Percentiles rank a stretch among this genome's conserved stretches.
phyloP scores from a whole-genome alignment of 257 asterid species.

The Petunia axillaris region DNA sequence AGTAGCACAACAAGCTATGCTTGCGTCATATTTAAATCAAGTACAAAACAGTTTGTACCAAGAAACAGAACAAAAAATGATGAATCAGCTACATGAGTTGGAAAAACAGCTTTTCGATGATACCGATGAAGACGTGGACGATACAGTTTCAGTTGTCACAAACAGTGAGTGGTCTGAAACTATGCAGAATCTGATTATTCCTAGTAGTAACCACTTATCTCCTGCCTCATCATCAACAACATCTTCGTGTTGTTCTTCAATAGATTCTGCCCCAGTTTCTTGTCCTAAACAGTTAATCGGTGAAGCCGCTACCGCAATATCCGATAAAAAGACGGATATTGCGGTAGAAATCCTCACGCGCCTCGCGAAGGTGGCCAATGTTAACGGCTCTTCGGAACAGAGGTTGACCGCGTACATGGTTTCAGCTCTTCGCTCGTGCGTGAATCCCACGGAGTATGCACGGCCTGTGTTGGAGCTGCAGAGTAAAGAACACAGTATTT shows the following conservation, averaged over 20 bases:
- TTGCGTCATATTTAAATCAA: conserved; percentile 43
- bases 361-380: conserved; percentile 60
- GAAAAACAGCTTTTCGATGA: conserved; percentile 75
- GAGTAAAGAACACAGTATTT: conserved; percentile 43
- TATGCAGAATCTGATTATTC: conserved; percentile 52
- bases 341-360: conserved; percentile 78
- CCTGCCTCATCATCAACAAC: conserved; percentile 72
- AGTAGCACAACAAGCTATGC: conserved; percentile 43
- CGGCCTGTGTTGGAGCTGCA: conserved; percentile 44
- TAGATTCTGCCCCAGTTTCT: conserved; percentile 57
- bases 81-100: conserved; percentile 65
- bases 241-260: conserved; percentile 69
- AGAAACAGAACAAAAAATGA: conserved; percentile 52
- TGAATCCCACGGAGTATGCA: conserved; percentile 43
- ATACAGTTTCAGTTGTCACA: conserved; percentile 55
- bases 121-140: conserved; percentile 48
- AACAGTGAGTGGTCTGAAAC: conserved; percentile 79
- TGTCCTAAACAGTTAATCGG: conserved; percentile 53
- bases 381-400: conserved; percentile 63
- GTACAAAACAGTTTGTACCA: conserved; percentile 34
- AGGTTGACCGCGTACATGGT: conserved; percentile 50
- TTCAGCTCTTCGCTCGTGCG: conserved; percentile 54
- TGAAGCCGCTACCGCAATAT: conserved; percentile 61
- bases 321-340: conserved; percentile 57
- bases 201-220: conserved; percentile 41